Evolutionary conservation across 2,329 filamentous ascomycete species (phyloP).

Genomic region (Pyrenochaeta sp.): DNA sequence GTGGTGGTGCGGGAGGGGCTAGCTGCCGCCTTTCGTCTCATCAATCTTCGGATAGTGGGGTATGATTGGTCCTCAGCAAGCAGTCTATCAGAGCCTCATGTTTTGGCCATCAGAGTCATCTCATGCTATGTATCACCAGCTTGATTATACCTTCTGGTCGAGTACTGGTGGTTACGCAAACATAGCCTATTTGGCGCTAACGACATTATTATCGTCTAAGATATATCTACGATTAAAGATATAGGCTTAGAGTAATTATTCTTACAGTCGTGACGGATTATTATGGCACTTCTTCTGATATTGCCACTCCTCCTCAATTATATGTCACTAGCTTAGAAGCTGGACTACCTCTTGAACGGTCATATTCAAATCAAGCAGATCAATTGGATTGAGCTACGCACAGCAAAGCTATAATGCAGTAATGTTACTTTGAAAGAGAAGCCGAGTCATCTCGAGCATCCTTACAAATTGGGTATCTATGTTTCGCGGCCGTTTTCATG

Average conservation of each 20-base stretch:
- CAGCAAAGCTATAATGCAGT: not conserved
- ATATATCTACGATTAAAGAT: not conserved
- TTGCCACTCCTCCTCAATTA: too few relatives aligned
- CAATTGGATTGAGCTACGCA: not conserved
- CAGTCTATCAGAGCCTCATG: conserved; percentile 6
- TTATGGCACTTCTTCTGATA: too few relatives aligned
- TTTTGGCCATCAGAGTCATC: conserved; percentile 5
- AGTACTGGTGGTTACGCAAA: not conserved
- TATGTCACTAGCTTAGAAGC: not conserved
- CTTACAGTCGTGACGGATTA: not conserved
- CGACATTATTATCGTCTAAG: not conserved
- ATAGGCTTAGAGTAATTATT: not conserved
- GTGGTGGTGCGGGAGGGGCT: conserved; percentile 7
- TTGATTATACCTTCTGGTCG: not conserved
- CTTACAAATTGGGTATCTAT: conserved; percentile 37
- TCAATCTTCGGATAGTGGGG: not conserved
- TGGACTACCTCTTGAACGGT: not conserved
- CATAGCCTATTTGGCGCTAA: not conserved
- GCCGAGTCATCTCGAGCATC: conserved; percentile 4
- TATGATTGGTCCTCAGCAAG: conserved; percentile 18
- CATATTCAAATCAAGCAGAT: not conserved
- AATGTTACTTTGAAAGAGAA: not conserved
- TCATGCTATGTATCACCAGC: conserved; percentile 2
- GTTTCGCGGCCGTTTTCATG: conserved; percentile 30
- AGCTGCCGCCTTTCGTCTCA: conserved; percentile 21